Evolutionary conservation across 306 rosid species (phyloP), one percentile per base, ranked within the genome.

Genomic region (Psophocarpus tetragonolobus): DNA sequence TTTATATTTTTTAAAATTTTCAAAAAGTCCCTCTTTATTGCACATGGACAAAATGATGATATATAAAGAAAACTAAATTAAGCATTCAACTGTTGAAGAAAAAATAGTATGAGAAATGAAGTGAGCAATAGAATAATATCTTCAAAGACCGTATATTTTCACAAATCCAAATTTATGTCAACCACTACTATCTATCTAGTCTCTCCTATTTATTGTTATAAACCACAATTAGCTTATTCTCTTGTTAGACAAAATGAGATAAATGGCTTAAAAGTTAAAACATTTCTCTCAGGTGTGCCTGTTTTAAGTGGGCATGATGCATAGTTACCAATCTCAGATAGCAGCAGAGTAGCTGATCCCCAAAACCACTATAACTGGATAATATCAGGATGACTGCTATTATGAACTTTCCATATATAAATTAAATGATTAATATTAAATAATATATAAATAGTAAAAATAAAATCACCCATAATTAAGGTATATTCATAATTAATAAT

Each of bases 1-100:
- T 71, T 50, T 17, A 62, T 24, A 80, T 50, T 71, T 12, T 62
- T 71, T 13, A 17, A 36, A 77, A 80, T 36, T 38, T 48, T 63
- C 47, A 70, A 1, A 7, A n/a, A n/a, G 35, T 42, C 61, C 27
- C 71, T n/a, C 42, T 74, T 35, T 51, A 74, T 74, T 42, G 57
- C 51, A 36, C 41, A 44, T 18, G 42, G 41, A 27, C 17, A 57
- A 33, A 58, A 15, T 39, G 69, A 74, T 13, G 29, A 39, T 26
- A 39, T 5, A 56, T n/a, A 73, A 9, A 57, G n/a, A n/a, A 74
- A 57, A 41, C 29, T 38, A 73, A 57, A 26, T 15, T 47, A 69
- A 68, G 45, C 15, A 24, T 18, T 71, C 50, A 20, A 21, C 32
- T 5, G 7, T 20, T 33, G 5, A 13, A 71, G 45, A 50, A n/a